Evolutionary conservation across 257 asterid species (phyloP).

Genomic region (Jasminum sambac): DNA sequence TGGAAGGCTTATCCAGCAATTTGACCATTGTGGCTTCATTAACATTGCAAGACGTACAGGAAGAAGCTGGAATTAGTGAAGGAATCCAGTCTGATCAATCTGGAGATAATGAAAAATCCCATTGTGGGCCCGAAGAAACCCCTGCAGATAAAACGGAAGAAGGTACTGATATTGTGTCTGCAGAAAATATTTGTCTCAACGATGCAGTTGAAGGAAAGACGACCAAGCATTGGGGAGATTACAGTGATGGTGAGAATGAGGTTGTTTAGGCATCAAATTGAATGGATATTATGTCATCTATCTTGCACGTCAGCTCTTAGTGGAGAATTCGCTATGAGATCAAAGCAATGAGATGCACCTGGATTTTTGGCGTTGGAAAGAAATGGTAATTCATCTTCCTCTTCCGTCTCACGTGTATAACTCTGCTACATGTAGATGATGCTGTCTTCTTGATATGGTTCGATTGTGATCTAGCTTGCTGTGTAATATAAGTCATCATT

Average conservation of each 20-base stretch:
- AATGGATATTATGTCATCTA: not conserved
- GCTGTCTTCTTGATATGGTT: not conserved
- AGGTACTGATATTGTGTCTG: constrained; percentile 26
- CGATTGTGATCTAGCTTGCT: not conserved
- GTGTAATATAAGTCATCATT: not conserved
- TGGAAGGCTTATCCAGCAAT: constrained; percentile 30
- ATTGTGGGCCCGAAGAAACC: constrained; percentile 33
- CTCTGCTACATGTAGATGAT: not conserved
- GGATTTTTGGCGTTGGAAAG: not conserved
- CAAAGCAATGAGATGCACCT: not conserved
- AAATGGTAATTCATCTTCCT: not conserved
- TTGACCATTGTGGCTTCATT: constrained; percentile 14
- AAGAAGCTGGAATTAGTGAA: constrained; percentile 33
- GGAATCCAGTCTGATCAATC: constrained; percentile 28
- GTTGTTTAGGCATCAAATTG: not conserved
- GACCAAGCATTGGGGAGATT: constrained; percentile 74
- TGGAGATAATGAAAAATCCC: constrained; percentile 33
- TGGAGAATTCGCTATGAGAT: not conserved
- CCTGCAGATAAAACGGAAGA: constrained; percentile 28
- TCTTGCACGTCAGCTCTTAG: not conserved
- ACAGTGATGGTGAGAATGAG: constrained; percentile 61
- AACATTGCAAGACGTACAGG: constrained; percentile 25
- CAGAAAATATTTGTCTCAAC: constrained; percentile 30
- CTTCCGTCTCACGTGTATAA: not conserved
- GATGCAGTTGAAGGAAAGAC: constrained; percentile 41